phyloP scores from a whole-genome alignment of 768 basidiomycete genomes.

The Boletus rex-veris region DNA sequence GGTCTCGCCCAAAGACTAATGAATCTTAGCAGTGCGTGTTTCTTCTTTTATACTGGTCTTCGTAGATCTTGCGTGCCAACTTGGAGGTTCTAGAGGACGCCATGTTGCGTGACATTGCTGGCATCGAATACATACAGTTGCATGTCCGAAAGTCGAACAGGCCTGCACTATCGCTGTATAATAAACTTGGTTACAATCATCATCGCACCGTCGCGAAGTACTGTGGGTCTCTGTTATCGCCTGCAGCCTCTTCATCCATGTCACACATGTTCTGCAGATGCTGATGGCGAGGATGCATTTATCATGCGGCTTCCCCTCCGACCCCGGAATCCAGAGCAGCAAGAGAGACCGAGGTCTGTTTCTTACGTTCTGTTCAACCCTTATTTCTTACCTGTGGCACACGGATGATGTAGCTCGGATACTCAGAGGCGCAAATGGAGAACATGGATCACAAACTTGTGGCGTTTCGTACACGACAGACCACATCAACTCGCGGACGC shows the following conservation, averaged over 20 bases:
- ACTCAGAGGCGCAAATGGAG: not conserved
- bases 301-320: slow-evolving; percentile 21
- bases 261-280: slow-evolving; percentile 14
- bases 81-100: slow-evolving; percentile 19
- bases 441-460: slow-evolving; percentile 15
- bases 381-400: not conserved
- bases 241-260: not conserved
- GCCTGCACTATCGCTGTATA: slow-evolving; percentile 22
- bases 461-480: slow-evolving; percentile 11
- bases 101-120: slow-evolving; percentile 16
- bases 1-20: slow-evolving; percentile 28
- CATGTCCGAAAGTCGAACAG: slow-evolving; percentile 30
- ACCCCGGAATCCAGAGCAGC: not conserved
- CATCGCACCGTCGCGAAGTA: slow-evolving; percentile 18
- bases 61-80: not conserved
- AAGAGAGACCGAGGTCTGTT: slow-evolving; percentile 12
- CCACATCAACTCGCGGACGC: slow-evolving; percentile 3
- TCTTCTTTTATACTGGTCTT: not conserved
- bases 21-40: slow-evolving; percentile 23
- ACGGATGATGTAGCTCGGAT: slow-evolving; percentile 1
- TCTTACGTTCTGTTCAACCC: not conserved
- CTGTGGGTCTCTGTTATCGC: slow-evolving; percentile 19
- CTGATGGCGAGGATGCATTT: slow-evolving; percentile 25
- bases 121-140: slow-evolving; percentile 23
- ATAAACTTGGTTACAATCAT: slow-evolving; percentile 23